A percentile compares a stretch with the other conserved stretches of the same genome.
These are phyloP conservation scores for Fusarium newnesense DNA, from an alignment of 2,329 filamentous ascomycete genomes.

Conservation along the genomic window DNA sequence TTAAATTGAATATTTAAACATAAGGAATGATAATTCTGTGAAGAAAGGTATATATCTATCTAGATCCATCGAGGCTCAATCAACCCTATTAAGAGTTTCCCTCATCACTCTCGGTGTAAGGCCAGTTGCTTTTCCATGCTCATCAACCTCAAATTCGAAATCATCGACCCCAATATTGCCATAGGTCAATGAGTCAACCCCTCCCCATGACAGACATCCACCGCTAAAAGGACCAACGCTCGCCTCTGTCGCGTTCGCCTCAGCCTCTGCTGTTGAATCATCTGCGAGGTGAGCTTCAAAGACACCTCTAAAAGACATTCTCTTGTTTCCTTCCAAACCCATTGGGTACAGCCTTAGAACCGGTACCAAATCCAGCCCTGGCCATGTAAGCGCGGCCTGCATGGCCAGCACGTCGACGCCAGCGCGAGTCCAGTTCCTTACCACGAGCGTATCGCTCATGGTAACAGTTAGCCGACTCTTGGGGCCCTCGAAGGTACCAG, in stretches of 20 bases:
- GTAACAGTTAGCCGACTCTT: neutral
- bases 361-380: neutral
- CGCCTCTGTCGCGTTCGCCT: neutral
- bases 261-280: neutral
- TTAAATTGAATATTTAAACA: too few relatives aligned
- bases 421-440: neutral
- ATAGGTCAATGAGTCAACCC: neutral
- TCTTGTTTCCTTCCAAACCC: neutral
- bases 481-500: neutral
- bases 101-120: neutral
- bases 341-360: neutral
- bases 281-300: neutral
- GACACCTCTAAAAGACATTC: neutral
- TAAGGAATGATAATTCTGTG: too few relatives aligned
- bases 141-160: slow-evolving; percentile 10
- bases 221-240: neutral
- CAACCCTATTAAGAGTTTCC: neutral
- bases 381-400: neutral
- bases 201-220: neutral
- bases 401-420: neutral
- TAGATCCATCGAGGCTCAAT: too few relatives aligned
- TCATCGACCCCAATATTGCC: slow-evolving; percentile 6
- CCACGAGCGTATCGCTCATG: neutral
- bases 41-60: too few relatives aligned
- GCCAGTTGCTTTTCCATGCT: neutral